phyloP scores from a whole-genome alignment of 305 asterid genomes.

The Solanum aculeatissimum region DNA sequence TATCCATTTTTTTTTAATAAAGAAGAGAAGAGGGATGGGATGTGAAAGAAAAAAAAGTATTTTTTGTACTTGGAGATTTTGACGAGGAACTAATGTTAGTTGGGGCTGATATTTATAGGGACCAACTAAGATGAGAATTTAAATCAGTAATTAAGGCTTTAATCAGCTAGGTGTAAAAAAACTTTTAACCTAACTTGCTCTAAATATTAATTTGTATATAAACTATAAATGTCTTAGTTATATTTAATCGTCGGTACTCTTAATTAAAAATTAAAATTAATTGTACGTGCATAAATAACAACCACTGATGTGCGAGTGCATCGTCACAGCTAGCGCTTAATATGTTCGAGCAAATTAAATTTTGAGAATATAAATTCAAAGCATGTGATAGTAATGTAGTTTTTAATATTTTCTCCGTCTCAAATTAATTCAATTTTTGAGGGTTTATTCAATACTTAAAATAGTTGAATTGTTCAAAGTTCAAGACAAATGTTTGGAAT shows the following conservation, averaged over 20 bases:
- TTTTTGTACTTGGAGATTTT: neutral
- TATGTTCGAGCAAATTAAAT: neutral
- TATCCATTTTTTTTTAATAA: slow-evolving; percentile 36
- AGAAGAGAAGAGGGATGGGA: neutral
- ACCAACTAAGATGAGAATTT: neutral
- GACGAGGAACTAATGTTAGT: neutral
- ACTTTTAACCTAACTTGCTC: neutral
- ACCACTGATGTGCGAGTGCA: neutral
- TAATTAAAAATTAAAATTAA: neutral
- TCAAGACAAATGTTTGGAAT: too few species aligned
- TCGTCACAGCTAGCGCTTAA: neutral
- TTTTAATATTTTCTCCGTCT: too few species aligned
- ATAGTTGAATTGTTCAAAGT: too few species aligned
- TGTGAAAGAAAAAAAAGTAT: neutral
- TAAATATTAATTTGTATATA: neutral
- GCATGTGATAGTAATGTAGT: neutral
- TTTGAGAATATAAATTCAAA: neutral
- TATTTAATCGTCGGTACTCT: neutral
- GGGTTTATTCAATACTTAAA: too few species aligned
- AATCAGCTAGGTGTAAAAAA: neutral
- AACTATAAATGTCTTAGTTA: neutral
- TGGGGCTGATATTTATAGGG: neutral
- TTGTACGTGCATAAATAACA: neutral
- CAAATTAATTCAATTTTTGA: too few species aligned
- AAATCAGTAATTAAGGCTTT: neutral